These are phyloP conservation scores for Neofusicoccum sp. DNA, from an alignment of 2,329 filamentous ascomycete species.

Conservation along the genomic window DNA sequence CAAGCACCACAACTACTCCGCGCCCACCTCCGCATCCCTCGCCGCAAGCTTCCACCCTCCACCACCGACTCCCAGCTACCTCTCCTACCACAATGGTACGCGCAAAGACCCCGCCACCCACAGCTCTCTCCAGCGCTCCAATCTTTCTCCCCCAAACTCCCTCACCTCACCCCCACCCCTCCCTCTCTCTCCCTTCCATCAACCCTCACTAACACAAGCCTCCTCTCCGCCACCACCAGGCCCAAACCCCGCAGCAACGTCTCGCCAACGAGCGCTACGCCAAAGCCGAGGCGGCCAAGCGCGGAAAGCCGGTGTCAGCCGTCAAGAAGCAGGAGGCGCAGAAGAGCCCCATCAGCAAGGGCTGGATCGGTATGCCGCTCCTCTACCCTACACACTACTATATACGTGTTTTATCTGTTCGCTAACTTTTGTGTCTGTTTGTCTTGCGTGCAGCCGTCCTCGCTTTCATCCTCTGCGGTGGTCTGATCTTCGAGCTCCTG, in stretches of 20 bases:
- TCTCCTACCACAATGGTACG: constrained; percentile 4
- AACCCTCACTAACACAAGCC: not conserved
- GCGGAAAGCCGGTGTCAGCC: constrained; percentile 60
- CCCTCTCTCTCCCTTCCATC: not conserved
- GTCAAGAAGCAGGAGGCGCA: constrained; percentile 53
- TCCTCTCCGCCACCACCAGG: constrained; percentile 46
- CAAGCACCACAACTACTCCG: not conserved
- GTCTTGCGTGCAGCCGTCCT: constrained; percentile 50
- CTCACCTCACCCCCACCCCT: not conserved
- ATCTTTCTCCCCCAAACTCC: not conserved
- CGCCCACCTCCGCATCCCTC: not conserved
- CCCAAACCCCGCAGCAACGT: constrained; percentile 81
- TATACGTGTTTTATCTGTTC: not conserved
- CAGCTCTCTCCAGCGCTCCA: not conserved
- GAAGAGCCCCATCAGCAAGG: constrained; percentile 55
- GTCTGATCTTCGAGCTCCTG: constrained; percentile 58
- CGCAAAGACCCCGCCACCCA: not conserved
- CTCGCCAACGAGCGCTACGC: constrained; percentile 77
- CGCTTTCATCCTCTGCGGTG: constrained; percentile 63
- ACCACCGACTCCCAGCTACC: not conserved
- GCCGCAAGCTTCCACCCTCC: constrained; percentile 1
- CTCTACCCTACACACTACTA: not conserved
- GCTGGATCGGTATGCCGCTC: constrained; percentile 58
- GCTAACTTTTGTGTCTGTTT: too few relatives aligned
- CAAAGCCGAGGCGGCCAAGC: constrained; percentile 68